These are phyloP conservation scores for Metschnikowia shivogae DNA, from an alignment of 805 yeast species.

Conservation along the genomic window DNA sequence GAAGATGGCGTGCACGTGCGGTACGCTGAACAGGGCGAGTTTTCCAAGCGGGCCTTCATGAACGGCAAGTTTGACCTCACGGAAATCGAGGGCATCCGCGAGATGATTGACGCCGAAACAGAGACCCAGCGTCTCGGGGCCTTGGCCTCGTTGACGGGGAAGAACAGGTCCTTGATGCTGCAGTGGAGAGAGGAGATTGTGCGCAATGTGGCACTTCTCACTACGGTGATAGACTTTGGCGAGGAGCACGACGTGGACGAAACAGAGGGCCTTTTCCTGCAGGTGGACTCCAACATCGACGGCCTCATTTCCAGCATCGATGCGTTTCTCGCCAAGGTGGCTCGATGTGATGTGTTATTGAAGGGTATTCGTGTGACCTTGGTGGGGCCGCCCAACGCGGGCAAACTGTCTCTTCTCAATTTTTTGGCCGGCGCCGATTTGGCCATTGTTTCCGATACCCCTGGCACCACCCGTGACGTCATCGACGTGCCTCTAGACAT, in stretches of 20 bases:
- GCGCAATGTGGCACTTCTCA: slow-evolving; percentile 62
- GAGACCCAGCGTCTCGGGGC: slow-evolving; percentile 81
- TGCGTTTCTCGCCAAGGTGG: slow-evolving; percentile 42
- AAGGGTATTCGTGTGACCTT: slow-evolving; percentile 71
- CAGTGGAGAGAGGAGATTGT: slow-evolving; percentile 68
- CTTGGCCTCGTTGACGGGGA: slow-evolving; percentile 67
- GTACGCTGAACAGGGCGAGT: slow-evolving; percentile 92
- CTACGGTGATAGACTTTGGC: slow-evolving; percentile 92
- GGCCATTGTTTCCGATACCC: slow-evolving; percentile 85
- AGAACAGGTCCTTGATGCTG: slow-evolving; percentile 49
- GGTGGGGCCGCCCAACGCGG: slow-evolving; percentile 94
- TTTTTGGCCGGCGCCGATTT: slow-evolving; percentile 72
- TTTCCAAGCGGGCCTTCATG: slow-evolving; percentile 78
- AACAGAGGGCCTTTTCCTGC: slow-evolving; percentile 47
- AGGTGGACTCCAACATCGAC: slow-evolving; percentile 44
- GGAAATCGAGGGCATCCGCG: slow-evolving; percentile 85
- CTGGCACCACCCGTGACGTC: slow-evolving; percentile 92
- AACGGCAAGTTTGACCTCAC: slow-evolving; percentile 84
- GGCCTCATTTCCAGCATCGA: slow-evolving; percentile 43
- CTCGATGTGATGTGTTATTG: slow-evolving; percentile 57
- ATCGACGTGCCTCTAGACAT: slow-evolving; percentile 79
- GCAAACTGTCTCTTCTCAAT: slow-evolving; percentile 85
- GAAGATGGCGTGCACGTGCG: slow-evolving; percentile 45
- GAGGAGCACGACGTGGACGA: slow-evolving; percentile 86
- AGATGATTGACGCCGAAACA: slow-evolving; percentile 89